These are phyloP conservation scores for Exophiala aquamarina DNA, from an alignment of 2,329 filamentous ascomycete species.

Conservation along the genomic window DNA sequence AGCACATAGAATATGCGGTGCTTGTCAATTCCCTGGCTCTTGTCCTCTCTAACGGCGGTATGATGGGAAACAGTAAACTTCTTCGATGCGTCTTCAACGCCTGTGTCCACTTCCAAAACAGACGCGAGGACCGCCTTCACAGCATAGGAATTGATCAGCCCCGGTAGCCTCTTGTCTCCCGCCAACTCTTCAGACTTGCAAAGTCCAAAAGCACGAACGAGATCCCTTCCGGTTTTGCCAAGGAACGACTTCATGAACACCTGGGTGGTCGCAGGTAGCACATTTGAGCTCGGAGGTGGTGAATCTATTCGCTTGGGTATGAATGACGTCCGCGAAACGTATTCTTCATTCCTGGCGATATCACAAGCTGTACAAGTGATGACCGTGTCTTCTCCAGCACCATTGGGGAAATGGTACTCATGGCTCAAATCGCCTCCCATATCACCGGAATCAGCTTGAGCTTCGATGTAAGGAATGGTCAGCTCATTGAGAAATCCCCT, in stretches of 20 bases:
- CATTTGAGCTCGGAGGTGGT: not conserved
- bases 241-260: conserved; percentile 14
- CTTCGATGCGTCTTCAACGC: conserved; percentile 58
- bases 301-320: conserved; percentile 1
- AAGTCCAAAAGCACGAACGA: conserved; percentile 18
- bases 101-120: conserved; percentile 68
- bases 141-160: conserved; percentile 56
- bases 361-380: conserved; percentile 72
- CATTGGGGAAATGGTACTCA: conserved; percentile 83
- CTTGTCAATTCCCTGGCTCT: not conserved
- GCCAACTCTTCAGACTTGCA: not conserved
- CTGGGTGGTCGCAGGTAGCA: not conserved
- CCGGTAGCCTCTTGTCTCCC: not conserved
- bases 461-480: conserved; percentile 78
- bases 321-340: conserved; percentile 54
- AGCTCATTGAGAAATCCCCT: conserved; percentile 76
- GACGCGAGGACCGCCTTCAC: conserved; percentile 57
- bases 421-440: conserved; percentile 94
- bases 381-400: conserved; percentile 81
- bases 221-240: conserved; percentile 19
- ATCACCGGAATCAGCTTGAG: conserved; percentile 88
- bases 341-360: conserved; percentile 83
- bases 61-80: conserved; percentile 10
- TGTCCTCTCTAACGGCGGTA: not conserved
- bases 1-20: conserved; percentile 19